Base-by-base conservation (phyloP, 306 rosid genomes). In the Dalbergia cochinchinensis region DNA sequence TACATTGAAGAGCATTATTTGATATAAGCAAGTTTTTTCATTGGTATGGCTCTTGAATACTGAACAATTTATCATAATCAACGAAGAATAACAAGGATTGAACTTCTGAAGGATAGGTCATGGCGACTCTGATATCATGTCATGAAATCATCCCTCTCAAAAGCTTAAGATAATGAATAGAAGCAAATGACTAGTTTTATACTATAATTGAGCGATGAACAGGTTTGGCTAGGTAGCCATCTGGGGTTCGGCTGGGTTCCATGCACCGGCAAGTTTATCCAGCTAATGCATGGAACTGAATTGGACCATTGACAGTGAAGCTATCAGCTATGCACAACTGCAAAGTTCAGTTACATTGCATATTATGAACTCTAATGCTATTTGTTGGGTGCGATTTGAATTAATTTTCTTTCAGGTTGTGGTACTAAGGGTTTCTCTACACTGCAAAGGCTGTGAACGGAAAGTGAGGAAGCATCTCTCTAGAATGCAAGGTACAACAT, bases 401-500 rank as follows among this genome's bases (percentile, higher is more conserved):
- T 70, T 68, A 69, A 13, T 51, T 78, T 78, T 71, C 7, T 80
- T 44, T 79, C 88, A 94, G 97, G 92, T 91, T 65, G 97, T 92
- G 81, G 94, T 89, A 31, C 84, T 94, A 87, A 92, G 94, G 89
- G 98, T 91, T 83, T 94, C 97, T 77, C 86, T 94, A 65, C 98
- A 94, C 84, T 94, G 98, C 82, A 94, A 83, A 89, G 98, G 94
- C 12, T 94, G 98, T 88, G 98, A 88, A 85, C 93, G 98, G 80
- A 94, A 94, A 81, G 89, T 94, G 54, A 89, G 91, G 86, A 94
- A 94, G 75, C 98, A 94, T 89, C 92, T 94, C 12, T 89, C 97
- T 12, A 91, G 89, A 91, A 92, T 94, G 94, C 85, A 91, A 94
- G 98, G 98, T 94, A 86, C 7, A 54, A 54, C 6, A 10, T 18